Conservation (phyloP, 345 rosid genomes). For the Populus nigra region DNA sequence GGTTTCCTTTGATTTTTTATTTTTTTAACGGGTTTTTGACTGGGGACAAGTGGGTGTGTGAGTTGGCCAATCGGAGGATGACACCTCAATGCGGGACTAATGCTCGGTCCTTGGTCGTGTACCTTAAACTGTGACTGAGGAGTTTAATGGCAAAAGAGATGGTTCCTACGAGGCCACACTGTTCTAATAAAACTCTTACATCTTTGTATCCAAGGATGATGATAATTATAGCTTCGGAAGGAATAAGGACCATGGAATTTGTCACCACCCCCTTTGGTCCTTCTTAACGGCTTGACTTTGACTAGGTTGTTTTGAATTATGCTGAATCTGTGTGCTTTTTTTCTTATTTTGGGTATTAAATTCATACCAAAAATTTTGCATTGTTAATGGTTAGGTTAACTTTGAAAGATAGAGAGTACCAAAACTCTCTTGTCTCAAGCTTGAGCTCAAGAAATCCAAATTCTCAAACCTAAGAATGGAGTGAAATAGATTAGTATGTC, state of each 20-base stretch:
- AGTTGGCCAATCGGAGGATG: conserved; percentile 2
- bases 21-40: conserved; percentile 1
- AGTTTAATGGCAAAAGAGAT: not conserved
- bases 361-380: too few relatives aligned
- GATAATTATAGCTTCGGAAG: not conserved
- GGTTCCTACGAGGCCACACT: not conserved
- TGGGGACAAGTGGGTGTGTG: not conserved
- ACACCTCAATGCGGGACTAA: not conserved
- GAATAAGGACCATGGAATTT: not conserved
- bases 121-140: not conserved
- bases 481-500: not conserved
- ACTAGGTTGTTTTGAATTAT: not conserved
- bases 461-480: not conserved
- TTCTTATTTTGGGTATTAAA: not conserved
- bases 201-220: not conserved
- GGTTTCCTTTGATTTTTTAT: not conserved
- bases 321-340: not conserved
- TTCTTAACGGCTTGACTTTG: not conserved
- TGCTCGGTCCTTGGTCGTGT: not conserved
- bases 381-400: not conserved
- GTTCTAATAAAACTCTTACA: not conserved
- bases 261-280: not conserved
- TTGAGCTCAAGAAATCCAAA: not conserved
- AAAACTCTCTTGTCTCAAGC: not conserved
- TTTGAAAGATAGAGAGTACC: not conserved